These are phyloP conservation scores for Dispira parvispora DNA, from an alignment of 192 early-diverging fungal genomes.

Conservation along the genomic window DNA sequence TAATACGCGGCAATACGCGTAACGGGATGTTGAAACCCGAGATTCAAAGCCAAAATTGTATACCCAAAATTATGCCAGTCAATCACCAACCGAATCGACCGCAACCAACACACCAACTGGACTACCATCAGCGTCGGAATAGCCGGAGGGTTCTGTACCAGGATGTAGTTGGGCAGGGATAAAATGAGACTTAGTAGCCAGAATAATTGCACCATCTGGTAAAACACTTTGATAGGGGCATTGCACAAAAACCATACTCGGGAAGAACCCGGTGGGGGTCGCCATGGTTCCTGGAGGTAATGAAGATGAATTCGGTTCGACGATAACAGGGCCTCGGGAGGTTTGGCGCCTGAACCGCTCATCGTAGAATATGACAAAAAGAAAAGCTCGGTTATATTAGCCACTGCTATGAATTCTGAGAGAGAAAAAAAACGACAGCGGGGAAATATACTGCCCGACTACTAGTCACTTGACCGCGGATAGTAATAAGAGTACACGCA, in stretches of 20 bases:
- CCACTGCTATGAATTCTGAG: too few relatives aligned
- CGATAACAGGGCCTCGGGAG: neutral
- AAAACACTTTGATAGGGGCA: slow-evolving; percentile 47
- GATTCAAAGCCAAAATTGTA: slow-evolving; percentile 58
- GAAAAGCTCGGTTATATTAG: too few relatives aligned
- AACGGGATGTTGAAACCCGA: slow-evolving; percentile 36
- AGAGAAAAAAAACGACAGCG: too few relatives aligned
- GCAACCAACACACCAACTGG: slow-evolving; percentile 43
- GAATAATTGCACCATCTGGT: slow-evolving; percentile 41
- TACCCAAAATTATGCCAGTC: slow-evolving; percentile 99
- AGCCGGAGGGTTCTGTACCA: slow-evolving; percentile 91
- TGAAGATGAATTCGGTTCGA: slow-evolving; percentile 29
- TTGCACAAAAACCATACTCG: slow-evolving; percentile 41
- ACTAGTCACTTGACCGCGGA: too few relatives aligned
- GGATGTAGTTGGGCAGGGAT: slow-evolving; percentile 39
- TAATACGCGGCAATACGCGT: slow-evolving; percentile 18
- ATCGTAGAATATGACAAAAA: too few relatives aligned
- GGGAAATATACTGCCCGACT: too few relatives aligned
- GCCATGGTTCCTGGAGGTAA: slow-evolving; percentile 27
- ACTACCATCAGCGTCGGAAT: slow-evolving; percentile 78
- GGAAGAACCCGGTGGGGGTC: slow-evolving; percentile 35
- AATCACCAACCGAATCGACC: slow-evolving; percentile 59
- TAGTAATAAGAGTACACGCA: too few relatives aligned
- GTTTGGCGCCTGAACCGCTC: neutral
- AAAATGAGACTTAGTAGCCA: slow-evolving; percentile 38